Conservation (phyloP, 768 basidiomycete genomes). For the Rhizopogon sp. region DNA sequence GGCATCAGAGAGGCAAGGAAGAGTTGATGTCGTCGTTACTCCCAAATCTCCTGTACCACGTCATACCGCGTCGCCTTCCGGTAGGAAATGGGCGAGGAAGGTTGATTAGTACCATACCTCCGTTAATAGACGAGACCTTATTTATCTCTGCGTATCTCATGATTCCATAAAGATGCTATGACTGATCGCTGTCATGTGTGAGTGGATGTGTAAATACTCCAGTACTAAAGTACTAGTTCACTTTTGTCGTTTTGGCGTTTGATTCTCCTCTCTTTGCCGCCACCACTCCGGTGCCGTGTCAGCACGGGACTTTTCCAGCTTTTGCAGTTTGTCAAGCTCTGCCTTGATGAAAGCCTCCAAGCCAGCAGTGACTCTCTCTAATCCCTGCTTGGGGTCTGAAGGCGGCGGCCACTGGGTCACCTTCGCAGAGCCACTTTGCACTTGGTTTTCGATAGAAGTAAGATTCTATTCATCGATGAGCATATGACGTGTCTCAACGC, state of each 20-base stretch:
- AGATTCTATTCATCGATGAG: slow-evolving; percentile 8
- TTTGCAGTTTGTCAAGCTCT: slow-evolving; percentile 14
- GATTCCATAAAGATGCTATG: not conserved
- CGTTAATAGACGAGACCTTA: slow-evolving; percentile 13
- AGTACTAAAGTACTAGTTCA: not conserved
- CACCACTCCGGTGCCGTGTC: slow-evolving; percentile 23
- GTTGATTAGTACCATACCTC: slow-evolving; percentile 45
- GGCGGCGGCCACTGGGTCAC: slow-evolving; percentile 7
- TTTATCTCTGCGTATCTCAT: not conserved
- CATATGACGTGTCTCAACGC: not conserved
- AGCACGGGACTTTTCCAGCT: slow-evolving; percentile 20
- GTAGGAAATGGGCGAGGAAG: slow-evolving; percentile 71
- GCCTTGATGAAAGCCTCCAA: slow-evolving; percentile 22
- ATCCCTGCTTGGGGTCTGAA: slow-evolving; percentile 7
- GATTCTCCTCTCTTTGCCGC: slow-evolving; percentile 23
- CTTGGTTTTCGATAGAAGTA: slow-evolving; percentile 11
- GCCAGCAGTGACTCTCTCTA: slow-evolving; percentile 5
- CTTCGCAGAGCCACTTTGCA: slow-evolving; percentile 1
- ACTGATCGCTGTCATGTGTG: not conserved
- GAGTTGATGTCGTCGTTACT: slow-evolving; percentile 40
- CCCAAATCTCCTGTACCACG: slow-evolving; percentile 39
- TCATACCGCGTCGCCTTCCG: slow-evolving; percentile 40
- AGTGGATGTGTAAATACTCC: not conserved
- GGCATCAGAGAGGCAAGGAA: slow-evolving; percentile 19
- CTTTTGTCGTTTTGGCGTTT: slow-evolving; percentile 6